Conservation (phyloP, 805 yeast genomes). For the Teunomyces pallodes region DNA sequence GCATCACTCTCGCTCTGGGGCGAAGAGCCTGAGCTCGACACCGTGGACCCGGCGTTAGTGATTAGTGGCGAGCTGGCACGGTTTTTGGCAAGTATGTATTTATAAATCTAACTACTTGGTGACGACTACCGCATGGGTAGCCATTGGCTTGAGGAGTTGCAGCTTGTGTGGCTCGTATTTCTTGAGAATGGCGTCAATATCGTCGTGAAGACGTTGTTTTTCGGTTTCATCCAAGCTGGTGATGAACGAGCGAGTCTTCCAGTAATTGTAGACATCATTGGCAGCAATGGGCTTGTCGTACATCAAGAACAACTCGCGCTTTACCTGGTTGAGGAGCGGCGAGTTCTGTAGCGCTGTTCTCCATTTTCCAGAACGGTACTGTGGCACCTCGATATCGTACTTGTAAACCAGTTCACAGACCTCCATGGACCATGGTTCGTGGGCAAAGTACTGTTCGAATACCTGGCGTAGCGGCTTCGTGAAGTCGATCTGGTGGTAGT, state of each 20-base stretch:
- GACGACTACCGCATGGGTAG: constrained; percentile 11
- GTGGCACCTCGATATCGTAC: constrained; percentile 50
- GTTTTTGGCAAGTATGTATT: neutral
- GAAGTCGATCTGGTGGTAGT: constrained; percentile 5
- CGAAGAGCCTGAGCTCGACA: neutral
- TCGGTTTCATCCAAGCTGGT: constrained; percentile 42
- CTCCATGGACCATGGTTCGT: constrained; percentile 36
- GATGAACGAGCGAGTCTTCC: constrained; percentile 56
- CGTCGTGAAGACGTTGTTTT: constrained; percentile 25
- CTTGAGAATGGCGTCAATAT: constrained; percentile 28
- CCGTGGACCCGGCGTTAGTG: constrained; percentile 5
- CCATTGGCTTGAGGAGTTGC: constrained; percentile 10
- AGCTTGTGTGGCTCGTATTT: constrained; percentile 5
- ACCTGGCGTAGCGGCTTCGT: constrained; percentile 1
- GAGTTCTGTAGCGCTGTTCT: constrained; percentile 26
- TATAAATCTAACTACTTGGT: neutral
- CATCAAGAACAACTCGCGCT: constrained; percentile 30
- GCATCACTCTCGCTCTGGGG: constrained; percentile 45
- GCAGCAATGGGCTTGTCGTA: constrained; percentile 27
- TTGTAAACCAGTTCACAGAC: constrained; percentile 33
- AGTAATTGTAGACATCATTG: constrained; percentile 44
- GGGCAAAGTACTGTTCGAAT: constrained; percentile 15
- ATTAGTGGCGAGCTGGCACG: constrained; percentile 3
- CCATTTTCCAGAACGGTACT: constrained; percentile 53
- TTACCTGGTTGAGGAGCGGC: constrained; percentile 11